These are phyloP conservation scores for Leishmania turanica DNA, from an alignment of 208 protist genomes.

Conservation along the genomic window DNA sequence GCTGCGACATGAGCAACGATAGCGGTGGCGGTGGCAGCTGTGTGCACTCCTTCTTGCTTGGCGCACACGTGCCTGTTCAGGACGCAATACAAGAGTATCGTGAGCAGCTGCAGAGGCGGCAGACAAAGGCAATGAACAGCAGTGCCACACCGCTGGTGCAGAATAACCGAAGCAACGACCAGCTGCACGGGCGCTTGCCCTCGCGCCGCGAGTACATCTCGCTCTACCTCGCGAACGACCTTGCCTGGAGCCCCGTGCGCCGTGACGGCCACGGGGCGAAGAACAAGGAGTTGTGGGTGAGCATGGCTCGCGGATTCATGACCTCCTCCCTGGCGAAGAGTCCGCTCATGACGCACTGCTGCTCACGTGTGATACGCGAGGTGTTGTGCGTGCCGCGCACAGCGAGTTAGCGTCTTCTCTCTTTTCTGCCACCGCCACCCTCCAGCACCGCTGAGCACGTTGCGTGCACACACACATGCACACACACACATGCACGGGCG, in stretches of 20 bases:
- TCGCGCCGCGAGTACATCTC: conserved; percentile 58
- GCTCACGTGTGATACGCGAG: conserved; percentile 52
- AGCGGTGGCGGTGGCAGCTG: not conserved
- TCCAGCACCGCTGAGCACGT: no score
- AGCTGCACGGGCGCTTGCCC: conserved; percentile 29
- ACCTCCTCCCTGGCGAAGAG: conserved; percentile 46
- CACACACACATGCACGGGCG: no score
- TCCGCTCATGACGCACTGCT: conserved; percentile 56
- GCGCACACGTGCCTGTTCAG: conserved; percentile 6
- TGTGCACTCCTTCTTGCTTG: not conserved
- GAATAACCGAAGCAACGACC: not conserved
- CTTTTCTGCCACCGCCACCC: not conserved
- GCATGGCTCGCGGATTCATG: conserved; percentile 52
- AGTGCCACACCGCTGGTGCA: not conserved
- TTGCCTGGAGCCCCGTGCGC: conserved; percentile 42
- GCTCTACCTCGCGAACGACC: conserved; percentile 57
- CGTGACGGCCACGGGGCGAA: conserved; percentile 33
- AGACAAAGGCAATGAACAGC: not conserved
- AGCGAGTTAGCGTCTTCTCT: not conserved
- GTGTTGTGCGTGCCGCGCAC: conserved; percentile 41
- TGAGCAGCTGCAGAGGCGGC: not conserved
- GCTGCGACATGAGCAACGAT: not conserved
- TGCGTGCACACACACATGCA: no score
- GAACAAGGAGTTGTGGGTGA: conserved; percentile 51
- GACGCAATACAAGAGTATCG: conserved; percentile 15